Base-by-base conservation (phyloP, 2,329 filamentous ascomycete species). In the Allantophomopsis lycopodina region DNA sequence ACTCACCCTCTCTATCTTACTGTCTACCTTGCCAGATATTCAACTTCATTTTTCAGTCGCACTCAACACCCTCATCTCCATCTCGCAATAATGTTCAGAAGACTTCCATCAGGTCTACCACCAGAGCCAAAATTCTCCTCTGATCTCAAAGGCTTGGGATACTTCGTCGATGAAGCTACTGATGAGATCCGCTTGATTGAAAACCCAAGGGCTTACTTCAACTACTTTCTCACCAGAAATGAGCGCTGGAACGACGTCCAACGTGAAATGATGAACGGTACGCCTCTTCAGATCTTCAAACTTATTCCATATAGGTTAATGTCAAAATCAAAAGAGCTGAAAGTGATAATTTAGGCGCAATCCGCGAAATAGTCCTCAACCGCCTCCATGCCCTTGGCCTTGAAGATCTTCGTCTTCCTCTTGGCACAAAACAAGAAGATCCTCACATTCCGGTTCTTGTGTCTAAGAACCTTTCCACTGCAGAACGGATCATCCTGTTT, bases 231-330 rank as follows among this genome's bases (percentile, higher is more conserved):
- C 39, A 80, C 73, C 55, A 77, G 74, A 49, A 87, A 86, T 57
- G 65, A 73, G n/a, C 77, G 86, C 31, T 70, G 80, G 60, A 94
- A 94, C 56, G 71, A 80, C 32, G 66, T 80, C 15, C 84, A 86
- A 50, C 71, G 79, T 14, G 82, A 82, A 47, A 68, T 77, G 32
- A 76, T 94, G 59, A 80, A 93, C 50, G 61, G 85, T 84, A 56
- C 48, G 65, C 56, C n/a, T 32, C 37, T 11, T 17, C 21, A 37
- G n/a, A 12, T 33, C 35, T 32, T 28, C 7, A 28, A 12, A 8
- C 23, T 20, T 28, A 28, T 10, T 10, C 23, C 4, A 10, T 12
- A 6, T n/a, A 23, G 5, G 7, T 3, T 12, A 17, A 11, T 21
- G 17, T 11, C 11, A 7, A 21, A 21, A 14, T 5, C 7, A 7